A percentile compares a stretch with the other conserved stretches of the same genome.
Evolutionary conservation across 169 alveolate genomes (phyloP).

Genomic region (Eimeria mitis): DNA sequence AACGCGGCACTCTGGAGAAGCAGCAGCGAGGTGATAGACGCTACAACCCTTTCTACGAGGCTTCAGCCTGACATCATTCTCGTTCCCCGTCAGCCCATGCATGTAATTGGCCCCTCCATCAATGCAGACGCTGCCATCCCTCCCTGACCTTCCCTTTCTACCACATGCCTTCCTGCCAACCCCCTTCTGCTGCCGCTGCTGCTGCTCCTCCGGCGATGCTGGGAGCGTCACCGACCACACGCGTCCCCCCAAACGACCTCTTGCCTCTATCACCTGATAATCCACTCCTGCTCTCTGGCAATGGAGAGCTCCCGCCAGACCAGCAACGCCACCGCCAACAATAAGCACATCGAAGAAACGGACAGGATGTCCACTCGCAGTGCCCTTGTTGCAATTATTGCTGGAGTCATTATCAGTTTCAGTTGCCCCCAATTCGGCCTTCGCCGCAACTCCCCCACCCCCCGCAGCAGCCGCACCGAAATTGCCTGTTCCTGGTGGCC

Average conservation of each 20-base stretch:
- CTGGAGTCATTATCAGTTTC: not conserved
- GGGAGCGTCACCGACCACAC: constrained; percentile 66
- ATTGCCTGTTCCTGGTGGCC: constrained; percentile 45
- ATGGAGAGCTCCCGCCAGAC: constrained; percentile 67
- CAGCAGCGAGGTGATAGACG: constrained; percentile 68
- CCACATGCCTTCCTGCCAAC: not conserved
- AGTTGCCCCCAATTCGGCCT: not conserved
- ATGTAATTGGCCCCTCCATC: constrained; percentile 66
- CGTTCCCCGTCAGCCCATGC: constrained; percentile 74
- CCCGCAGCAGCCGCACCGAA: constrained; percentile 24
- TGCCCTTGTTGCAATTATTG: not conserved
- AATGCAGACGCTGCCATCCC: constrained; percentile 51
- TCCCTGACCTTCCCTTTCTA: constrained; percentile 18
- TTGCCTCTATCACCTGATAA: constrained; percentile 53
- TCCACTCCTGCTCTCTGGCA: constrained; percentile 75
- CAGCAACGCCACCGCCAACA: constrained; percentile 79
- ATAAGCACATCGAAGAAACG: constrained; percentile 67
- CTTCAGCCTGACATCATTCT: constrained; percentile 57
- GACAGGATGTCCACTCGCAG: not conserved
- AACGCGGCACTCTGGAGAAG: constrained; percentile 70
- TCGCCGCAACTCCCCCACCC: constrained; percentile 52
- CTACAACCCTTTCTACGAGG: constrained; percentile 74
- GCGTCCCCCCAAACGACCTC: constrained; percentile 77
- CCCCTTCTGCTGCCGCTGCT: constrained; percentile 15
- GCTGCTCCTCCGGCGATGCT: constrained; percentile 52